Base-by-base conservation (phyloP, 2,329 filamentous ascomycete genomes). In the Fusarium xylarioides region DNA sequence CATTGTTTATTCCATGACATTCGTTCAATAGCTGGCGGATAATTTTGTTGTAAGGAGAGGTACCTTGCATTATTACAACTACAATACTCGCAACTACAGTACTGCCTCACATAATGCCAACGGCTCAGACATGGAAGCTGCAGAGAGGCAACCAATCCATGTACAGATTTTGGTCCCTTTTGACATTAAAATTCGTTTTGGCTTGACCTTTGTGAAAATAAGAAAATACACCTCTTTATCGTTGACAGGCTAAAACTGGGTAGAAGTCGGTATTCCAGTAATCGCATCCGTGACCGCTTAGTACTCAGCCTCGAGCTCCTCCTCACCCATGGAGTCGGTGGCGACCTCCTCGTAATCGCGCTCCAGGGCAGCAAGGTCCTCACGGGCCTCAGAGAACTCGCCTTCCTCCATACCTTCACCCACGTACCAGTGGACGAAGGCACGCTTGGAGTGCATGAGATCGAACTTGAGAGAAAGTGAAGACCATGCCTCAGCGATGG, bases 351-450 rank as follows among this genome's bases (percentile, higher is more conserved):
- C 95, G 87, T 99, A 99, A 84, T 99, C 95, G 79, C 95, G 92
- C 91, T 99, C 96, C 74, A 99, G 90, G 79, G 96, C 96, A 83
- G 96, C 96, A 84, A 99, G 88, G 87, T 99, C 96, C 88, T 99
- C 96, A 84, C 96, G 95, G 75, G 96, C 96, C 89, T 99, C 96
- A 65, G 94, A 97, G 91, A 99, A 99, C 87, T 99, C 96, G 85
- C 96, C 96, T 86, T 99, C 96, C 90, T 99, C 96, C 96, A 99
- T 99, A 91, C 96, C 96, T 90, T 98, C 96, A 88, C 96, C 96
- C 82, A 99, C 96, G 81, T 98, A 99, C 96, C 96, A 99, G 88
- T 99, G 96, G 76, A 99, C 96, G 87, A 99, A 99, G 73, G 96
- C 96, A 88, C 96, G 96, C 93, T 99, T 99, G 85, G 94, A 97